phyloP scores from a whole-genome alignment of 441 rosid species.

The Hypseocharis bilobata region DNA sequence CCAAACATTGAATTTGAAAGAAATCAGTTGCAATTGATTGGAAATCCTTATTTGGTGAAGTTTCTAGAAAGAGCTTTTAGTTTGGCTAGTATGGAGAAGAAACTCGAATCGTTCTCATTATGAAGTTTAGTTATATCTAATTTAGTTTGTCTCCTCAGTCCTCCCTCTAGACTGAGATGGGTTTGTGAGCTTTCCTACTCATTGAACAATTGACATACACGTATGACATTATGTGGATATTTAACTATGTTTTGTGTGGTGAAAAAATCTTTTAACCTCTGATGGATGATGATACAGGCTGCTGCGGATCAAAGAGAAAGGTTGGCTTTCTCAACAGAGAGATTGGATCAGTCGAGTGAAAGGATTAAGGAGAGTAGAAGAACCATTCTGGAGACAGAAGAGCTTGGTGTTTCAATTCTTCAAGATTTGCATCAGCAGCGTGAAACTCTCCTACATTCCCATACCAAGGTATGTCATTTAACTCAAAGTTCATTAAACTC shows the following conservation, averaged over 20 bases:
- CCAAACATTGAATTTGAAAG: not conserved
- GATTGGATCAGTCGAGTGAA: slow-evolving; percentile 49
- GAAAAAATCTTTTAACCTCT: not conserved
- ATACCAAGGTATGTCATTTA: slow-evolving; percentile 35
- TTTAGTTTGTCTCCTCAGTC: not conserved
- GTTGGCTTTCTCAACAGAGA: slow-evolving; percentile 54
- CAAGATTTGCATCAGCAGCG: slow-evolving; percentile 59
- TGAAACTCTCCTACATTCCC: slow-evolving; percentile 57
- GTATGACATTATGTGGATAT: not conserved
- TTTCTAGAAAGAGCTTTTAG: too few relatives aligned
- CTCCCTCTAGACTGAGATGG: not conserved
- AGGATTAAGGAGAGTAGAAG: slow-evolving; percentile 58
- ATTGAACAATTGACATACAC: not conserved
- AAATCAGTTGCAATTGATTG: too few relatives aligned
- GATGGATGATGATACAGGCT: not conserved
- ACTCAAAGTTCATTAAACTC: not conserved
- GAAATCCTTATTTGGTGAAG: too few relatives aligned
- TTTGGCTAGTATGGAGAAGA: too few relatives aligned
- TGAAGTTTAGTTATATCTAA: too few relatives aligned
- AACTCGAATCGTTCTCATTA: too few relatives aligned
- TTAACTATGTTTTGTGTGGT: not conserved
- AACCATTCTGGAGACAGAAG: slow-evolving; percentile 56
- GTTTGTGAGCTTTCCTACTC: not conserved
- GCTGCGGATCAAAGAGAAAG: slow-evolving; percentile 28
- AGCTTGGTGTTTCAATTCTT: slow-evolving; percentile 47